phyloP scores from a whole-genome alignment of 2,329 filamentous ascomycete genomes.

The Pseudocercospora fijiensis region DNA sequence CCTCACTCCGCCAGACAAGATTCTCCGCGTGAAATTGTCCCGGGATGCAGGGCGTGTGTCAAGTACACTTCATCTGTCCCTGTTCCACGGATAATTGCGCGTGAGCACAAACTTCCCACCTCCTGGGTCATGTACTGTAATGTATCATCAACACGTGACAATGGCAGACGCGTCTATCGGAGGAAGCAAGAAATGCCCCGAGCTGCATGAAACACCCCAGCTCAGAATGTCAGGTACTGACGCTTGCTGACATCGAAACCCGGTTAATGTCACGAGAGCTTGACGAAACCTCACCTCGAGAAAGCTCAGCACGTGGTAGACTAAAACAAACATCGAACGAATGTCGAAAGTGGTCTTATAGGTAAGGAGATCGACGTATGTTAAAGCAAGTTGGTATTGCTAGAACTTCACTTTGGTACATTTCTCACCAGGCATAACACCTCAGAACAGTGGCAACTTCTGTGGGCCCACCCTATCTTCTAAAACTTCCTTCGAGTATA shows the following conservation, averaged over 20 bases:
- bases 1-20: not conserved
- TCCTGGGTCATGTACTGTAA: not conserved
- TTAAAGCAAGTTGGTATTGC: not conserved
- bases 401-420: not conserved
- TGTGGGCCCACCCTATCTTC: not conserved
- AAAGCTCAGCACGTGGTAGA: not conserved
- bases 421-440: not conserved
- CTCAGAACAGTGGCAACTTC: not conserved
- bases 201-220: not conserved
- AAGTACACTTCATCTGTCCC: not conserved
- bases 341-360: not conserved
- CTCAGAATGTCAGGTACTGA: not conserved
- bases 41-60: not conserved
- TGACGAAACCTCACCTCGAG: not conserved
- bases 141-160: not conserved
- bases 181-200: not conserved
- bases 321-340: not conserved
- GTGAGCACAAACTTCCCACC: not conserved
- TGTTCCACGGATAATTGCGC: constrained; percentile 1
- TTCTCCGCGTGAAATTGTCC: not conserved
- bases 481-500: not conserved
- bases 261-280: not conserved
- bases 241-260: not conserved
- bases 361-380: not conserved
- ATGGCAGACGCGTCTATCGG: not conserved